Conservation (phyloP, 768 basidiomycete species). For the Auriscalpium microsporum region DNA sequence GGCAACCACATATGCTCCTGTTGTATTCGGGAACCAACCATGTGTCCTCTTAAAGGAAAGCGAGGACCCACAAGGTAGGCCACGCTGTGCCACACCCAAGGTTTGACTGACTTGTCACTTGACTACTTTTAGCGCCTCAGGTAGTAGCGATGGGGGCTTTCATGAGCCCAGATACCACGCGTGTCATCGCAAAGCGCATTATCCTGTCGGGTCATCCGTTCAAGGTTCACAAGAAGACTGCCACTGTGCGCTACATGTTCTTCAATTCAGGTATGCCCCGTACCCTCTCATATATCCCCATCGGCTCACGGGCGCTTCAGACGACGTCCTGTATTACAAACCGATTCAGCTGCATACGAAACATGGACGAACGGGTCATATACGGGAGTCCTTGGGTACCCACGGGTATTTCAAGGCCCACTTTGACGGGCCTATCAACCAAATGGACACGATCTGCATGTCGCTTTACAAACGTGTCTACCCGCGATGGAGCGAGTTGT, state of each 20-base stretch:
- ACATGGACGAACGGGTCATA: constrained; percentile 82
- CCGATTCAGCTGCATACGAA: constrained; percentile 92
- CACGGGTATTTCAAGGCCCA: constrained; percentile 96
- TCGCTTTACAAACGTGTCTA: constrained; percentile 90
- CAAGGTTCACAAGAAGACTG: constrained; percentile 95
- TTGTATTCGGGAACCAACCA: constrained; percentile 78
- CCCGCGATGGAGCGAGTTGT: constrained; percentile 73
- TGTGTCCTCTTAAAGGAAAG: constrained; percentile 72
- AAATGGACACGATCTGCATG: constrained; percentile 98
- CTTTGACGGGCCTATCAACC: constrained; percentile 86
- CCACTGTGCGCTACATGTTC: constrained; percentile 98
- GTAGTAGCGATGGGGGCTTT: constrained; percentile 89
- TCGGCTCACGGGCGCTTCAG: constrained; percentile 27
- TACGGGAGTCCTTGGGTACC: constrained; percentile 86
- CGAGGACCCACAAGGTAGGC: constrained; percentile 53
- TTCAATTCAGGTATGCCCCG: constrained; percentile 69
- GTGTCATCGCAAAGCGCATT: constrained; percentile 89
- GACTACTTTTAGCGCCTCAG: constrained; percentile 64
- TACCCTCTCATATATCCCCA: not conserved
- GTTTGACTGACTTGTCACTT: too few species aligned
- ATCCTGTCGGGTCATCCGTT: constrained; percentile 93
- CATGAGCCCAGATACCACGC: constrained; percentile 81
- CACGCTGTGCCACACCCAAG: not conserved
- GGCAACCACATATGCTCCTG: constrained; percentile 84
- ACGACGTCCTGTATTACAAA: constrained; percentile 88